A percentile compares a stretch with the other conserved stretches of the same genome.
Conservation (phyloP, 441 rosid species). For the Flueggea neowawraea region DNA sequence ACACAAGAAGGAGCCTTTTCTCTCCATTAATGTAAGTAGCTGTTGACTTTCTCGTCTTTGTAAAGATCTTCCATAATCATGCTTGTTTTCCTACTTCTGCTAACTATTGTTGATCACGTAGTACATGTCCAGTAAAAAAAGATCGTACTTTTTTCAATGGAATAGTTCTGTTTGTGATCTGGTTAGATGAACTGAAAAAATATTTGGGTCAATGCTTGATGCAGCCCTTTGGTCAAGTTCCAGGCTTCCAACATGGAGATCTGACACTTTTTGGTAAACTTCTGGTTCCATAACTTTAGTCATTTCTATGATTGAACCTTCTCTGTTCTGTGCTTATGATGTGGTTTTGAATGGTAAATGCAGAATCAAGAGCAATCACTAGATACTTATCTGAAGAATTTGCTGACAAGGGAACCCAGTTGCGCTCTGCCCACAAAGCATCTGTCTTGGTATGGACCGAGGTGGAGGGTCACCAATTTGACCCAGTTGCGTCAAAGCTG, state of each 20-base stretch:
- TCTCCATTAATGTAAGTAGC: conserved; percentile 53
- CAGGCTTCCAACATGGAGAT: conserved; percentile 62
- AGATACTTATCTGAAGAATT: conserved; percentile 49
- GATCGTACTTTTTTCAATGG: too few relatives aligned
- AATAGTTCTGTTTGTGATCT: too few relatives aligned
- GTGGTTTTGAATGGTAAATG: neutral
- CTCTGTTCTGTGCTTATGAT: neutral
- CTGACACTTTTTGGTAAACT: conserved; percentile 58
- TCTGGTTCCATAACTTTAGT: neutral
- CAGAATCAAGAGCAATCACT: conserved; percentile 78
- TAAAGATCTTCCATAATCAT: too few relatives aligned
- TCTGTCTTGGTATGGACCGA: conserved; percentile 44
- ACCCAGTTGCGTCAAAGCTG: conserved; percentile 48
- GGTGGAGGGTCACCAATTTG: conserved; percentile 65
- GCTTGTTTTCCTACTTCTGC: too few relatives aligned
- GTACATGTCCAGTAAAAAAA: too few relatives aligned
- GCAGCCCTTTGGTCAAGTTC: conserved; percentile 77
- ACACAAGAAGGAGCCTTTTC: conserved; percentile 50
- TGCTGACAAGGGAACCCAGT: conserved; percentile 43
- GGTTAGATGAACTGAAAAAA: too few relatives aligned
- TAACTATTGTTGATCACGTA: too few relatives aligned
- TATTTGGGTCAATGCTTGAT: conserved; percentile 8
- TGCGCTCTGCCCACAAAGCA: conserved; percentile 35
- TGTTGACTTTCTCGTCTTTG: too few relatives aligned
- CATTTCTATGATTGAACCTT: neutral